Evolutionary conservation across 257 asterid genomes (phyloP), one percentile per base, ranked within the genome.

Genomic region (Solanum dulcamara): DNA sequence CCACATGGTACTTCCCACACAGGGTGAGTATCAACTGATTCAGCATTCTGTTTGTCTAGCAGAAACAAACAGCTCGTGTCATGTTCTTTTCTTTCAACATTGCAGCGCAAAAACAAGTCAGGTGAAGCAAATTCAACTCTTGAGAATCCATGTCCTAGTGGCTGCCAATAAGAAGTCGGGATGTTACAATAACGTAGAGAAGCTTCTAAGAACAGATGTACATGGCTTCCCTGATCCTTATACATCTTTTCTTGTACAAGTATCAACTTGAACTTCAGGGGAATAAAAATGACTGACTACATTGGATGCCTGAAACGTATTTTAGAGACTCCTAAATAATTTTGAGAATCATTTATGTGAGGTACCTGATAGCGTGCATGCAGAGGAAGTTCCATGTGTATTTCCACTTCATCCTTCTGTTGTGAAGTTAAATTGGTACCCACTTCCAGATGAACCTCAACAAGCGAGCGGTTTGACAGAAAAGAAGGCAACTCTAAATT

Each of bases 1-100:
- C 98, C 99, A 83, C 96, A 91, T 7, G 99, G 98, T 81, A 94
- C 91, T 77, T 94, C 94, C 99, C 99, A 96, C 51, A 80, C 81
- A 33, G 84, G 64, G 35, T 38, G 85, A 55, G 18, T 60, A 83
- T 84, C 85, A 70, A 85, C 71, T 24, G 84, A 38, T 59, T 81
- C 86, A 22, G 70, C 66, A 72, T 70, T 46, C 32, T 75, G n/a
- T 83, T 87, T 62, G 4, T 57, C 79, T 32, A 90, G 89, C 82
- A 88, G 40, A 81, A 84, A 67, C 70, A 87, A 72, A 83, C 95
- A 94, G 42, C 87, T 90, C 72, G 30, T 85, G 8, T 86, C 62
- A 5, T 22, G 42, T 22, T 67, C 62, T 33, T 87, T 77, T 79
- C 67, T 84, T 83, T 86, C 90, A 32, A 35, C 22, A 77, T 88